Evolutionary conservation across 768 basidiomycete species (phyloP).

Genomic region (Mrakia gelida): DNA sequence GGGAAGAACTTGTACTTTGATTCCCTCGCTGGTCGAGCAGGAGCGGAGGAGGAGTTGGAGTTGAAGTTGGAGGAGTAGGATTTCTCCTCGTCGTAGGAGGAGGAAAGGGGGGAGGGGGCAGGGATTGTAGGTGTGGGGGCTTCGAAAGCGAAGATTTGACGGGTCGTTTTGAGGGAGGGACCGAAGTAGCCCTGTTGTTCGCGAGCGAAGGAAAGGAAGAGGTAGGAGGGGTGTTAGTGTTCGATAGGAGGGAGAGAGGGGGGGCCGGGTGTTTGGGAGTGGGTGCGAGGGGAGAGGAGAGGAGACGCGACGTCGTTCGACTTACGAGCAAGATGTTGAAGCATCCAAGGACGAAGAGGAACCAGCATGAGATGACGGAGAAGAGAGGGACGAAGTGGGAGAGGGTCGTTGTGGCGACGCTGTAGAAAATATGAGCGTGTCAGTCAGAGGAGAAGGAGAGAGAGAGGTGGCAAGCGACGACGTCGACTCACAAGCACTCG

Average conservation of each 20-base stretch:
- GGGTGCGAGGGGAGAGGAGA: too few relatives aligned
- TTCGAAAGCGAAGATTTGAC: conserved; percentile 30
- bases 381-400: conserved; percentile 72
- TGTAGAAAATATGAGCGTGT: conserved; percentile 16
- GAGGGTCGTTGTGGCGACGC: conserved; percentile 55
- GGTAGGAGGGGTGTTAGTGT: too few relatives aligned
- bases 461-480: neutral
- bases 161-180: conserved; percentile 3
- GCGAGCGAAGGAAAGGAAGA: neutral
- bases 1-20: neutral
- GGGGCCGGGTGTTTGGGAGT: too few relatives aligned
- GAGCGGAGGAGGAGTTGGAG: neutral
- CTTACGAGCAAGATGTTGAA: conserved; percentile 63
- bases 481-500: conserved; percentile 65
- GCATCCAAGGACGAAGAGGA: conserved; percentile 87
- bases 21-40: too few relatives aligned
- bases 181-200: conserved; percentile 30
- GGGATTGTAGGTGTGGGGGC: neutral
- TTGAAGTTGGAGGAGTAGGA: too few relatives aligned
- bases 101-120: conserved; percentile 18
- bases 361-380: conserved; percentile 83
- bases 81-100: neutral
- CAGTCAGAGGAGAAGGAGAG: neutral
- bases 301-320: conserved; percentile 20
- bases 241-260: too few relatives aligned